These are phyloP conservation scores for Nannochloropsis oceanica DNA, from an alignment of 108 stramenopile species.

Conservation along the genomic window DNA sequence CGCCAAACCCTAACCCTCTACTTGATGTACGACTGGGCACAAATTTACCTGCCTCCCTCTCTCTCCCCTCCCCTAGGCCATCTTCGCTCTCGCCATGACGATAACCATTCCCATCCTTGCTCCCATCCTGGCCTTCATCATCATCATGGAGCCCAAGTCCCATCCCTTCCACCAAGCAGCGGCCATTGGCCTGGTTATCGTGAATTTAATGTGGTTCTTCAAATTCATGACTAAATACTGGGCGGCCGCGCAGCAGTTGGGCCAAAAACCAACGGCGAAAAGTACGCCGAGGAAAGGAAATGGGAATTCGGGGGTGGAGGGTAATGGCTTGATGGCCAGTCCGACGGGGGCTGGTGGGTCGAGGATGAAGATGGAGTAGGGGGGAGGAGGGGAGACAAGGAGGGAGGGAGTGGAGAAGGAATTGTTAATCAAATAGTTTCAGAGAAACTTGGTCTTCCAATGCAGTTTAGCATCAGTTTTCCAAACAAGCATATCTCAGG, in stretches of 20 bases:
- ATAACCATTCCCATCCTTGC: not conserved
- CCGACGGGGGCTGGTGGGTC: not conserved
- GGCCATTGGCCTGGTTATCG: not conserved
- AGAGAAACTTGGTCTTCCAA: no score
- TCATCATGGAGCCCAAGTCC: not conserved
- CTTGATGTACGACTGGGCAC: no score
- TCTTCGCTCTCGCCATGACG: not conserved
- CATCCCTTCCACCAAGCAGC: not conserved
- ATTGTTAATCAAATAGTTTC: no score
- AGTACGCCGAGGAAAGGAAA: not conserved
- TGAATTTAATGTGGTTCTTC: not conserved
- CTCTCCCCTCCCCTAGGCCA: not conserved
- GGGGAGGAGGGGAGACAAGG: not conserved
- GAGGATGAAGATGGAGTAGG: not conserved
- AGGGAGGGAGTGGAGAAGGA: not conserved
- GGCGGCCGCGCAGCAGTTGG: not conserved
- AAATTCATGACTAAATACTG: not conserved
- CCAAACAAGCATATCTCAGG: no score
- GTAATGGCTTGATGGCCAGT: not conserved
- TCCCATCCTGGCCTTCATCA: not conserved
- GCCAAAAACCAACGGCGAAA: not conserved
- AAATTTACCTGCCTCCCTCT: not conserved
- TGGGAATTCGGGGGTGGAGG: not conserved
- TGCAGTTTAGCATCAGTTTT: no score
- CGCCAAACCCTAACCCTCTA: not conserved